Percentiles rank a stretch among this genome's conserved stretches.
These are phyloP conservation scores for Gamarada debralockiae DNA, from an alignment of 495 filamentous ascomycete genomes.

Conservation along the genomic window DNA sequence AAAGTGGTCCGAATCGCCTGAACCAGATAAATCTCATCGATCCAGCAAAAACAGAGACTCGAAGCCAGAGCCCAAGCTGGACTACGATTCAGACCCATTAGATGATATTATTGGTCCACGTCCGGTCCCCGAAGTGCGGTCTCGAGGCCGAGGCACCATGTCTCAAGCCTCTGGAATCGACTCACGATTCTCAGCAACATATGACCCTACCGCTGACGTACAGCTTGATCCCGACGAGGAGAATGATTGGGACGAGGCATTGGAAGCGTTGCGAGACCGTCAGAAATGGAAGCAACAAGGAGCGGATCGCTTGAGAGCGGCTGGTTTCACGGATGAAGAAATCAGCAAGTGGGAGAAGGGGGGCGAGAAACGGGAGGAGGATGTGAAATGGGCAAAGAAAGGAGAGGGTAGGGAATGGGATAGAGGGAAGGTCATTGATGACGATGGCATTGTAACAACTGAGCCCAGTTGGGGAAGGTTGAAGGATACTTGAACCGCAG, in stretches of 20 bases:
- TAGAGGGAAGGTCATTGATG: constrained; percentile 71
- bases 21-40: constrained; percentile 6
- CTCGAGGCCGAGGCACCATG: constrained; percentile 73
- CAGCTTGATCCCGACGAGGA: constrained; percentile 51
- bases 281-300: constrained; percentile 76
- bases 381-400: constrained; percentile 74
- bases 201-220: constrained; percentile 73
- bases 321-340: constrained; percentile 75
- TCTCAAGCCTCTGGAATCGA: constrained; percentile 67
- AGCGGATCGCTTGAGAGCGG: constrained; percentile 71
- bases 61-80: constrained; percentile 3
- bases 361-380: constrained; percentile 56
- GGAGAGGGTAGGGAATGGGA: constrained; percentile 92
- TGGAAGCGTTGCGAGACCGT: constrained; percentile 78
- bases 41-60: background rate
- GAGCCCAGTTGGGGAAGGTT: constrained; percentile 28
- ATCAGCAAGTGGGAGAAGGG: constrained; percentile 77
- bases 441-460: constrained; percentile 29
- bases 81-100: constrained; percentile 67
- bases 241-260: constrained; percentile 79
- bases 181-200: constrained; percentile 68
- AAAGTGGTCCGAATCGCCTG: constrained; percentile 15
- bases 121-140: constrained; percentile 48
- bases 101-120: constrained; percentile 78
- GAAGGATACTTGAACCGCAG: constrained; percentile 22